phyloP scores from a whole-genome alignment of 2,329 filamentous ascomycete genomes.

The Aspergillus pseudoglaucus region DNA sequence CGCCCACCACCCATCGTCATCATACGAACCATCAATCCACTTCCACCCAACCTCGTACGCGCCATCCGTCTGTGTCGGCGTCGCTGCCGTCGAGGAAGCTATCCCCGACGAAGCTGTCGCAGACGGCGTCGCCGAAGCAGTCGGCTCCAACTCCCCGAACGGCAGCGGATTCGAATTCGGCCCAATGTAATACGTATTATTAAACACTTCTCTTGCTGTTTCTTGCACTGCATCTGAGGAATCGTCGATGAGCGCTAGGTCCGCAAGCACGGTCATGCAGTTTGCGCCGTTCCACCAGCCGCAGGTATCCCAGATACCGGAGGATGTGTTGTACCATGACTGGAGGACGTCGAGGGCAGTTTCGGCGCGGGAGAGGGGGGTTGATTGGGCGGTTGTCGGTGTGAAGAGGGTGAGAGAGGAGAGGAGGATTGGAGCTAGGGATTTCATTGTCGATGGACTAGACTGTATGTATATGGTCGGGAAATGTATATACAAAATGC shows the following conservation, averaged over 20 bases:
- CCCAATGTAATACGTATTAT: conserved; percentile 34
- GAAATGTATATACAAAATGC: too few relatives aligned
- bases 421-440: background rate
- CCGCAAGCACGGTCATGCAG: conserved; percentile 55
- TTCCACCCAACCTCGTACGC: background rate
- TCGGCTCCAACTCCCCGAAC: background rate
- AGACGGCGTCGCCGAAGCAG: background rate
- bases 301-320: conserved; percentile 57
- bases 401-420: background rate
- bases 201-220: conserved; percentile 35
- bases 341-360: conserved; percentile 45
- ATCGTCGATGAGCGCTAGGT: conserved; percentile 40
- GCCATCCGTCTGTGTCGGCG: background rate
- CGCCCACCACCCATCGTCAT: conserved; percentile 51
- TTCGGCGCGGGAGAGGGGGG: conserved; percentile 1
- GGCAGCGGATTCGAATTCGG: conserved; percentile 15
- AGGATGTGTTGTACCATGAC: conserved; percentile 53
- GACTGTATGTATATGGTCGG: too few relatives aligned
- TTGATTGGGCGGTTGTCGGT: background rate
- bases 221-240: conserved; percentile 18
- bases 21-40: conserved; percentile 36
- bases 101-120: background rate
- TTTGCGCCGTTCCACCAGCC: conserved; percentile 74
- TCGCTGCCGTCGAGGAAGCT: background rate
- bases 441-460: background rate